Base-by-base conservation (phyloP, 2,329 filamentous ascomycete genomes). In the Hypoxylon sp. region DNA sequence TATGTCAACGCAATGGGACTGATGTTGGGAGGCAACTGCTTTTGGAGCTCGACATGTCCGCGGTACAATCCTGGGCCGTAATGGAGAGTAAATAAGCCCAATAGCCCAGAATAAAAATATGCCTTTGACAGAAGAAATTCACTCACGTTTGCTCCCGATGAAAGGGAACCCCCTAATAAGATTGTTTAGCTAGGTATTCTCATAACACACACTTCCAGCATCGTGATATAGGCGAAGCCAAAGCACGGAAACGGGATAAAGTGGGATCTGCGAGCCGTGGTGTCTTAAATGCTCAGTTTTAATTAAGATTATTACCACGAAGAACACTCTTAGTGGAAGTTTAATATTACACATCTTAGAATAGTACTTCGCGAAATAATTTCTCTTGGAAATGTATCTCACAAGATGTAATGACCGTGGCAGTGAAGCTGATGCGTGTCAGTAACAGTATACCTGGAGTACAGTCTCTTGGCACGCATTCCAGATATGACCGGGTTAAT, bases 1-100 rank as follows among this genome's bases (percentile, higher is more conserved):
- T 58, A 58, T 41, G 54, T 58, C 11, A 37, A 48, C n/a, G 54
- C 54, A 11, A 58, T 58, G 54, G 54, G 54, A 30, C 32, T 58
- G 1, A 48, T 58, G 43, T 32, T 58, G 1, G 54, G 54, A 48
- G 54, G 54, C 29, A 58, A 58, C 45, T 58, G 54, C n/a, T 58
- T 48, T 16, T 58, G 54, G 54, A 58, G 54, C 39, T 23, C 43
- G 11, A 58, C 43, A 21, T 58, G 54, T 19, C 43, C 43, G n/a
- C 43, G 54, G 32, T 58, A 58, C n/a, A 58, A 58, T 11, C 54
- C 54, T n/a, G 54, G 48, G n/a, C 43, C 8, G 29, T 58, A 19
- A 32, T 25, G 16, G 16, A 7, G 16, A 41, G 5, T n/a, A n/a
- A n/a, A 41, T 3, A 41, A 19, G 8, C 16, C 7, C 11, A 41